Evolutionary conservation across 2,329 filamentous ascomycete genomes (phyloP), one percentile per base, ranked within the genome.

Genomic region (Beauveria sp.): DNA sequence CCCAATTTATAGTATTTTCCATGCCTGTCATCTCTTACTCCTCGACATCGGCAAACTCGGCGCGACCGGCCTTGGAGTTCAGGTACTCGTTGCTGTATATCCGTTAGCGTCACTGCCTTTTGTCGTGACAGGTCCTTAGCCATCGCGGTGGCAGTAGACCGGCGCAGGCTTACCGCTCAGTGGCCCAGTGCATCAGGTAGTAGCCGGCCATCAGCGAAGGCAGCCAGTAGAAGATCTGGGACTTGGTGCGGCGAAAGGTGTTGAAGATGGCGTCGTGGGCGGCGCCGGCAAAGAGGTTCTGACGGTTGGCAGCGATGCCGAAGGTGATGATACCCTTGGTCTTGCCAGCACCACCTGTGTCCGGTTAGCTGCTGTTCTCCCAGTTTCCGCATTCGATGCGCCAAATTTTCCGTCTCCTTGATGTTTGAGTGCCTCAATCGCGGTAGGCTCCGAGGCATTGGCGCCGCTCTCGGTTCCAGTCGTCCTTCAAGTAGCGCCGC

Each of bases 201-300:
- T 98, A 99, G 67, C 84, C 92, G 68, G 82, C 76, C 66, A 95
- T 70, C 69, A 96, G 79, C 45, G 93, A 89, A 63, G 95, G 90
- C 28, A 87, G 83, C 77, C 93, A 87, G 84, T 93, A 99, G 69
- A 98, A 86, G 68, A 96, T 86, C 82, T 98, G 95, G 69, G 83
- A 77, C 75, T 86, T 87, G 78, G 89, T 90, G 71, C 95, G 87
- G 77, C 95, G 88, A 84, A 89, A 96, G 70, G 86, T 88, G 85
- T 99, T 99, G 88, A 98, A 98, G 81, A 98, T 79, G 72, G 93
- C 93, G 68, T 88, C 89, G 76, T 93, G 79, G 66, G 83, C 77
- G 63, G 88, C 81, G 70, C 90, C 91, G 66, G 91, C 91, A 68
- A 96, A 83, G 66, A 92, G 90, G 72, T 90, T 87, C 81, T 96